These are phyloP conservation scores for Magnaporthiopsis rhizophila DNA, from an alignment of 2,329 filamentous ascomycete species.

Conservation along the genomic window DNA sequence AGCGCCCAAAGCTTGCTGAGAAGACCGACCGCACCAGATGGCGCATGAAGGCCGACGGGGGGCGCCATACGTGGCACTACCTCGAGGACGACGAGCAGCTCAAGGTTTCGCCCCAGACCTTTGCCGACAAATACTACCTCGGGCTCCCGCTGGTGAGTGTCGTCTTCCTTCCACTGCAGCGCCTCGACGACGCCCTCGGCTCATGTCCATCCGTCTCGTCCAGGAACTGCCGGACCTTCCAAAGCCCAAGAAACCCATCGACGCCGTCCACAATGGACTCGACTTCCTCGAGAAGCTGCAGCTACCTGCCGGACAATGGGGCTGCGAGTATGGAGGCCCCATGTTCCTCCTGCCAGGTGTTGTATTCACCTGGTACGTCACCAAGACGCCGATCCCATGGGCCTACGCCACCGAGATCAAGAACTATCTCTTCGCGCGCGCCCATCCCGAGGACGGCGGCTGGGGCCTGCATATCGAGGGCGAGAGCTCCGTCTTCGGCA, in stretches of 20 bases:
- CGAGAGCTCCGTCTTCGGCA: slow-evolving; percentile 87
- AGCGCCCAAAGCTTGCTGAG: slow-evolving; percentile 16
- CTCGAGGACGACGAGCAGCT: slow-evolving; percentile 63
- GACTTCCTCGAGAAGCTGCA: slow-evolving; percentile 86
- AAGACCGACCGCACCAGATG: slow-evolving; percentile 76
- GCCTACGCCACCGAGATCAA: slow-evolving; percentile 81
- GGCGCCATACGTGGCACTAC: slow-evolving; percentile 92
- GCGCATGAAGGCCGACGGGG: slow-evolving; percentile 75
- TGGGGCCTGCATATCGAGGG: slow-evolving; percentile 97
- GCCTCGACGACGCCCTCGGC: background rate
- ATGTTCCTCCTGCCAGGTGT: slow-evolving; percentile 90
- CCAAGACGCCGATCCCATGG: slow-evolving; percentile 75
- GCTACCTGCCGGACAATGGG: slow-evolving; percentile 86
- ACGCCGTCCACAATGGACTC: slow-evolving; percentile 75
- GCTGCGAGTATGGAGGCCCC: slow-evolving; percentile 92
- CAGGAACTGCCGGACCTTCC: slow-evolving; percentile 70
- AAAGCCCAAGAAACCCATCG: slow-evolving; percentile 61
- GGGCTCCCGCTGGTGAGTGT: slow-evolving; percentile 64
- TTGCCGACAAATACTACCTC: slow-evolving; percentile 83
- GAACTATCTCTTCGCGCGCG: slow-evolving; percentile 81
- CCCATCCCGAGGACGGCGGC: slow-evolving; percentile 81
- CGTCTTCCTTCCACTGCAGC: background rate
- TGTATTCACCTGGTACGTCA: slow-evolving; percentile 81
- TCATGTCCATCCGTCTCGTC: background rate
- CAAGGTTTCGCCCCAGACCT: slow-evolving; percentile 74